Base-by-base conservation (phyloP, 495 filamentous ascomycete species). In the Trichoderma gamsii region DNA sequence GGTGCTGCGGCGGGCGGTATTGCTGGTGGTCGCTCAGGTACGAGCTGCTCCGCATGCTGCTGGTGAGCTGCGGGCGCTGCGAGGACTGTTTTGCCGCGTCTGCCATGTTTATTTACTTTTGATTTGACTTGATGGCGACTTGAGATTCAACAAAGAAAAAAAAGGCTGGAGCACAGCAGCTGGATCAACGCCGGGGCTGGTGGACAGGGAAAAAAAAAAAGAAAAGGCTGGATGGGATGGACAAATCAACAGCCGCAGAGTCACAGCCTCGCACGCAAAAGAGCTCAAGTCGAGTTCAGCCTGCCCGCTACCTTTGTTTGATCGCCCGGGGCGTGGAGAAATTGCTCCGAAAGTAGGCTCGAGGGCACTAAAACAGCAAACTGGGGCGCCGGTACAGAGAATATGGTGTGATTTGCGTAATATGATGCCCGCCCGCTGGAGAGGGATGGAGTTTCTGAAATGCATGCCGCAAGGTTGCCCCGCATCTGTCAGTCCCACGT, bases 1-100 rank as follows among this genome's bases (percentile, higher is more conserved):
- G 18, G 70, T 78, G 78, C 69, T 79, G 79, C 15, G 86, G 85
- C 13, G 88, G 84, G 66, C 88, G 89, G 71, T 92, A 92, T 70
- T 92, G 89, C 72, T 90, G 88, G 69, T 90, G 88, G 67, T 90
- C 89, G 64, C 86, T 81, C 44, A 92, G 82, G 76, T 89, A 90
- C 43, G 88, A 90, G 71, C 83, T 83, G 77, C 86, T 88, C 67
- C 87, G 84, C 81, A 90, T 82, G 25, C 76, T 72, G 25, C 75
- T 71, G 35, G 76, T 77, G 70, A 86, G 72, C 64, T 79, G 79
- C 11, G 84, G 84, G 29, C 84, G 78, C 35, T 63, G 27, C 18
- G 65, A 25, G 12, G 41, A 11, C 65, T 43, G n/a, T 41, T 49
- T 66, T 21, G 41, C n/a, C 43, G 65, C 8, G 41, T 51, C 65